Conservation (phyloP, 2,329 filamentous ascomycete species). For the Tothia fuscella region DNA sequence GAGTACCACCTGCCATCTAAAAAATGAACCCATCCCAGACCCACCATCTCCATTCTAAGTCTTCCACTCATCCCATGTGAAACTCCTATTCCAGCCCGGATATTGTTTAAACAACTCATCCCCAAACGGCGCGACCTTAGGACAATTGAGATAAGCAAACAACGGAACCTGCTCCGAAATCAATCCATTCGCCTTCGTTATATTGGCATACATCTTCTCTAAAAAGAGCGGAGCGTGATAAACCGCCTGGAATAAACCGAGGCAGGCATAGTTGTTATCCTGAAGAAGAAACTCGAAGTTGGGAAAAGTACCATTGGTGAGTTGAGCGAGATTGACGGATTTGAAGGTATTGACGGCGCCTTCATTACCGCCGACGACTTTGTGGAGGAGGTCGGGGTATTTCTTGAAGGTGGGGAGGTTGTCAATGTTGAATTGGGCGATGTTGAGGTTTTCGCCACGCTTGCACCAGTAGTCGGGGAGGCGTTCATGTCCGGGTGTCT, state of each 20-base stretch:
- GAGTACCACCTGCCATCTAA: too few species aligned
- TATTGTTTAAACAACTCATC: neutral
- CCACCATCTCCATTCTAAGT: too few species aligned
- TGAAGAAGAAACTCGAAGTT: neutral
- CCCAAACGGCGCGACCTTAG: neutral
- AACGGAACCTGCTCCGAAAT: neutral
- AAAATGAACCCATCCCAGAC: too few species aligned
- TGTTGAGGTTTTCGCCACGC: neutral
- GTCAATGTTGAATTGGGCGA: neutral
- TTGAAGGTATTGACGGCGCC: neutral
- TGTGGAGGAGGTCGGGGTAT: neutral
- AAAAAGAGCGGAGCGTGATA: neutral
- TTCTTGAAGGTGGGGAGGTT: neutral
- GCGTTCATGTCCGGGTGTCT: neutral
- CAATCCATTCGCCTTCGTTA: neutral
- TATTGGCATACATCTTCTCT: neutral
- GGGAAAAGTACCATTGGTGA: neutral
- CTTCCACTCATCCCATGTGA: neutral
- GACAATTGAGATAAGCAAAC: conserved; percentile 1
- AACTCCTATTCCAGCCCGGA: neutral
- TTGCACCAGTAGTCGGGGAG: neutral
- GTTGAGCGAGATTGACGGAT: neutral
- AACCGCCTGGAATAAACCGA: neutral
- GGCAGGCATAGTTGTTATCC: neutral
- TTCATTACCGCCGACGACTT: neutral